Percentiles rank a stretch among this genome's conserved stretches.
phyloP scores from a whole-genome alignment of 1,284 basidiomycete genomes.

The Macrocybe sp. region DNA sequence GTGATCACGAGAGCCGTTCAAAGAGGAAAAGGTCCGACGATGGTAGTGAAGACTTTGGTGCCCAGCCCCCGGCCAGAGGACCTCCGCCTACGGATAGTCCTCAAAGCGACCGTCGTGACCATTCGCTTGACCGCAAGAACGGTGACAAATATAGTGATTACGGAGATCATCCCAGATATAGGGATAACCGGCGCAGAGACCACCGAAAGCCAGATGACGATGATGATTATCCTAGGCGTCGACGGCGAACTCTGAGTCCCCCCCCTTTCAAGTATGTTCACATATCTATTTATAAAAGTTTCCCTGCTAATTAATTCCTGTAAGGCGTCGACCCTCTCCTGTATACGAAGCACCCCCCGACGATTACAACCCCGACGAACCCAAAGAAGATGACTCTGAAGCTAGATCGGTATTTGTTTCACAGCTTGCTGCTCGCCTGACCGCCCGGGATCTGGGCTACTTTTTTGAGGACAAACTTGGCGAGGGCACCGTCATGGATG shows the following conservation, averaged over 20 bases:
- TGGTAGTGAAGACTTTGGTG: slow-evolving; percentile 32
- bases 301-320: slow-evolving; percentile 7
- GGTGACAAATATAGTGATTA: slow-evolving; percentile 34
- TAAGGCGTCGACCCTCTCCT: slow-evolving; percentile 61
- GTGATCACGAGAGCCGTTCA: slow-evolving; percentile 42
- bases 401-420: slow-evolving; percentile 97
- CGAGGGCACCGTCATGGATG: slow-evolving; percentile 89
- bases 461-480: slow-evolving; percentile 98
- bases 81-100: slow-evolving; percentile 50
- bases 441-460: slow-evolving; percentile 92
- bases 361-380: slow-evolving; percentile 71
- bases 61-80: slow-evolving; percentile 37
- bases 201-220: slow-evolving; percentile 18
- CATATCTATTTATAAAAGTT: slow-evolving; percentile 5
- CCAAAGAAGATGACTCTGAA: slow-evolving; percentile 88
- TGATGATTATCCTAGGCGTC: slow-evolving; percentile 22
- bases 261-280: slow-evolving; percentile 32
- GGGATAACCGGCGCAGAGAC: slow-evolving; percentile 45
- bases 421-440: slow-evolving; percentile 93
- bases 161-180: slow-evolving; percentile 40
- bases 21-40: slow-evolving; percentile 57
- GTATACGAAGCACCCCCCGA: slow-evolving; percentile 60
- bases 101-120: slow-evolving; percentile 44
- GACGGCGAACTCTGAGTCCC: slow-evolving; percentile 30
- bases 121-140: slow-evolving; percentile 51